phyloP scores from a whole-genome alignment of 257 asterid genomes.

The Solanum dulcamara region DNA sequence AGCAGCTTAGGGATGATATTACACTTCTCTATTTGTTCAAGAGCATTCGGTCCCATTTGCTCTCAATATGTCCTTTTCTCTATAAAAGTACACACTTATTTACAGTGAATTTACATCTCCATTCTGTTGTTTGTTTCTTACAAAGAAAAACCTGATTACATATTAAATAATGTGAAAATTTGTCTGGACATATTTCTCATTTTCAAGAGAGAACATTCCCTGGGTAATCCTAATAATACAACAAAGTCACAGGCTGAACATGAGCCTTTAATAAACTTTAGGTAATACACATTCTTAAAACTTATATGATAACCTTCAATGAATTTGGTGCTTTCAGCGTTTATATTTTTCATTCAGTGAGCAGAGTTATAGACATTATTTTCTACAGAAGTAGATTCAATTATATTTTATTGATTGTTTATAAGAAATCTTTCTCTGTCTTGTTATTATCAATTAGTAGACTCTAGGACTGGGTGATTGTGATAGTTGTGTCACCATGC shows the following conservation, averaged over 20 bases:
- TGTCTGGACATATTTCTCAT: neutral
- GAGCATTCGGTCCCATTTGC: neutral
- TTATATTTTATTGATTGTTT: neutral
- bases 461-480: neutral
- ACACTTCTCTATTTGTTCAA: neutral
- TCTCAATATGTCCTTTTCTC: neutral
- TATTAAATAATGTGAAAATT: neutral
- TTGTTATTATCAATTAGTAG: neutral
- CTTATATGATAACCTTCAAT: neutral
- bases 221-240: neutral
- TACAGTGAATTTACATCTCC: neutral
- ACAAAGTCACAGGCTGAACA: neutral
- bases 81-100: neutral
- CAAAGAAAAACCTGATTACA: neutral
- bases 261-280: neutral
- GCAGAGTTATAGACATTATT: neutral
- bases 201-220: neutral
- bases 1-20: neutral
- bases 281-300: neutral
- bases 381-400: neutral
- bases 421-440: neutral
- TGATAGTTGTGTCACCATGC: neutral
- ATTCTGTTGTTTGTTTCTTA: neutral
- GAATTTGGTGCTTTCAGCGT: neutral
- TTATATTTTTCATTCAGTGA: neutral